Conservation (phyloP, 1,284 basidiomycete genomes). For the Boletus chippewaensis region DNA sequence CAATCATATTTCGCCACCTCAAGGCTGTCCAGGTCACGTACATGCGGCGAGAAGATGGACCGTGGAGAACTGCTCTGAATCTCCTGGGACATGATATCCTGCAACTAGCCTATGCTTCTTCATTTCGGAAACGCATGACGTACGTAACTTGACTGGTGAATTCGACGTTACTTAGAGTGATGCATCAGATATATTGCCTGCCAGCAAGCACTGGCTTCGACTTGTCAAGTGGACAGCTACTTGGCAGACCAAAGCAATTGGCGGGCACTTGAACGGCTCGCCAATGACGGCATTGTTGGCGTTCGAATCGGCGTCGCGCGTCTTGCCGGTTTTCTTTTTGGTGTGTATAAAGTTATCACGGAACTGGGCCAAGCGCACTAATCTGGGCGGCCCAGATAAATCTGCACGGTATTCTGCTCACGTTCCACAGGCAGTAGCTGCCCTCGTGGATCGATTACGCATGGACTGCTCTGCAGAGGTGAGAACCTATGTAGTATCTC, state of each 20-base stretch:
- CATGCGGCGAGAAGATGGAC: constrained; percentile 22
- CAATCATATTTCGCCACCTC: constrained; percentile 1
- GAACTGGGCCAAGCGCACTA: neutral
- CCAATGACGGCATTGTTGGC: constrained; percentile 71
- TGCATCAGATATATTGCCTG: constrained; percentile 59
- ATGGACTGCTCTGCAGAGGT: constrained; percentile 48
- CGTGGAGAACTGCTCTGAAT: constrained; percentile 31
- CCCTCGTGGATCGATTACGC: constrained; percentile 39
- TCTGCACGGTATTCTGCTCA: constrained; percentile 24
- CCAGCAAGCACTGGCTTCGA: constrained; percentile 53
- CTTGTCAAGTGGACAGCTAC: constrained; percentile 36
- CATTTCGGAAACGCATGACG: constrained; percentile 72
- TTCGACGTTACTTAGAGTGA: constrained; percentile 9
- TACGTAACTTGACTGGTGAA: constrained; percentile 34
- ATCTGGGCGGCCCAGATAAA: constrained; percentile 18
- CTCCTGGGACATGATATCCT: constrained; percentile 47
- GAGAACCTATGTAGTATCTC: constrained; percentile 34
- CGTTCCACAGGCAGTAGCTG: constrained; percentile 27
- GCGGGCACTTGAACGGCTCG: constrained; percentile 51
- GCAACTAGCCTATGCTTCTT: constrained; percentile 47
- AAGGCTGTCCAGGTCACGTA: constrained; percentile 18
- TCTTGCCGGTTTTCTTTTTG: constrained; percentile 49
- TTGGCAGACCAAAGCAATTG: constrained; percentile 51
- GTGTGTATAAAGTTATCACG: constrained; percentile 33
- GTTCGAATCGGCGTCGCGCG: constrained; percentile 84